Evolutionary conservation across 345 rosid genomes (phyloP).

Genomic region (Lenwebbia sp.): DNA sequence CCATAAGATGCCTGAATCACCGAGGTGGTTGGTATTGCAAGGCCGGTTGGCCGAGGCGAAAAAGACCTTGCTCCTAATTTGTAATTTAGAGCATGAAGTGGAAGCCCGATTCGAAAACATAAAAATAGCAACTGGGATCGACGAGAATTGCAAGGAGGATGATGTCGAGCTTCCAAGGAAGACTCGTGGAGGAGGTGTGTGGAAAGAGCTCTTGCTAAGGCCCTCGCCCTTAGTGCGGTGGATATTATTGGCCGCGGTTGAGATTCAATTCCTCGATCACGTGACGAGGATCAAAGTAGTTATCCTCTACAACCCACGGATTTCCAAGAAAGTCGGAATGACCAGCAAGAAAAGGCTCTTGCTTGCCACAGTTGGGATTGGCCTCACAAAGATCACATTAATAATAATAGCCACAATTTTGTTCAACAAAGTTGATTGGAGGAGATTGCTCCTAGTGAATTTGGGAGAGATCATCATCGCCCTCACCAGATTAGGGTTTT

Average conservation of each 20-base stretch:
- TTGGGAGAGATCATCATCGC: constrained; percentile 25
- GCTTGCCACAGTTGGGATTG: constrained; percentile 66
- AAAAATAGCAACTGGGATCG: constrained; percentile 46
- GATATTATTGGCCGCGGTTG: constrained; percentile 53
- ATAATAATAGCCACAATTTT: constrained; percentile 39
- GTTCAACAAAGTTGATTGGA: constrained; percentile 22
- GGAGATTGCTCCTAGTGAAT: constrained; percentile 35
- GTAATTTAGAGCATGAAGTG: constrained; percentile 55
- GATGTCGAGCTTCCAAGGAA: constrained; percentile 11
- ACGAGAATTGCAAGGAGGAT: constrained; percentile 27
- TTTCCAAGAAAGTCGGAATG: constrained; percentile 55
- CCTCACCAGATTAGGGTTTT: constrained; percentile 20
- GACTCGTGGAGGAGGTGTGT: constrained; percentile 42
- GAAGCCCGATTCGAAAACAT: constrained; percentile 45
- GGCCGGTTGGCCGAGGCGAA: constrained; percentile 24
- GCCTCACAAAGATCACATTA: constrained; percentile 43
- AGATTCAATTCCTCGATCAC: constrained; percentile 77
- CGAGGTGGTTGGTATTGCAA: constrained; percentile 51
- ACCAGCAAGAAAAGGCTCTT: constrained; percentile 22
- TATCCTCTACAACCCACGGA: constrained; percentile 49
- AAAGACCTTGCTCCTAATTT: constrained; percentile 23
- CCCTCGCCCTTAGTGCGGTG: constrained; percentile 51
- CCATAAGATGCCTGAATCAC: constrained; percentile 77
- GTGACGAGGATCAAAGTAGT: constrained; percentile 61
- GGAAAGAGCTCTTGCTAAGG: constrained; percentile 56